Base-by-base conservation (phyloP, 176 grass and related monocot species). In the Oryza punctata region DNA sequence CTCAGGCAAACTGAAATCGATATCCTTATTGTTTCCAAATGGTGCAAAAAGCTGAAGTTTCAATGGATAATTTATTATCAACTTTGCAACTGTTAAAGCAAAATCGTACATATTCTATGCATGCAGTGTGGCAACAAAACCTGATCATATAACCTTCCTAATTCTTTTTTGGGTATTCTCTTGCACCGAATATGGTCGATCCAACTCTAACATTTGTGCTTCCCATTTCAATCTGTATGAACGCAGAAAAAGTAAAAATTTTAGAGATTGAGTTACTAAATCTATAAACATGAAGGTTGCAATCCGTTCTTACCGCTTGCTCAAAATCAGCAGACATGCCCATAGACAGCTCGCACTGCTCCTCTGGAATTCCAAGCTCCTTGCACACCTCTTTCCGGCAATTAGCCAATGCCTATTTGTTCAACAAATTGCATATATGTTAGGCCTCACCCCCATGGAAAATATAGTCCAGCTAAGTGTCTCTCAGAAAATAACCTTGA, bases 321-420 rank as follows among this genome's bases (percentile, higher is more conserved):
- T 95, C 96, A 87, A 95, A 98, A 78, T 98, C 96, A 24, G 89
- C 91, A 85, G 96, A 98, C 96, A 98, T 98, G 89, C 96, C 93
- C 96, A 95, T 95, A 19, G 96, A 98, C 65, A 98, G 72, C 75
- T 95, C 91, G 0, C 91, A 98, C 24, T 95, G 93, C 64, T 98
- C 91, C 78, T 95, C 93, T 67, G 69, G 79, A 63, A 98, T 86
- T 77, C 63, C 93, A 38, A 98, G 87, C 52, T 91, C 91, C n/a
- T 91, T 79, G 79, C 96, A 94, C 41, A 98, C 87, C 67, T 88
- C 79, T 41, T 83, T 75, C 15, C 80, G 89, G 44, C 96, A 98
- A 59, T 87, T 87, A 47, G 64, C 29, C 41, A 97, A 44, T 74
- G 84, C 63, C 91, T 97, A 85, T 43, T 29, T 37, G 69, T 33